Conservation (phyloP, 305 asterid genomes). For the Stenogyne calaminthoides region DNA sequence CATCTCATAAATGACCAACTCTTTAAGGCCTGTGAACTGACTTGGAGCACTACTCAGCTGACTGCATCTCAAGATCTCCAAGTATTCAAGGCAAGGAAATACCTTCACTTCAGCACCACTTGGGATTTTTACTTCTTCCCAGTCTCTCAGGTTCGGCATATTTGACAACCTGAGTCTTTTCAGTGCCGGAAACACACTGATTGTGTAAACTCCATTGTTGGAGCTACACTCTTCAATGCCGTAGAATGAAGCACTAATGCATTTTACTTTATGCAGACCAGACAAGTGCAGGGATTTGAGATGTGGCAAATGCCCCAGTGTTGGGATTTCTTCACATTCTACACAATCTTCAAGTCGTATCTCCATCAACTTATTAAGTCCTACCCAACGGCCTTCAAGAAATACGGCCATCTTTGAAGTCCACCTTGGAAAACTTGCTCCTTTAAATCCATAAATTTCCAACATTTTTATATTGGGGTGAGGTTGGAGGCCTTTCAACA, state of each 20-base stretch:
- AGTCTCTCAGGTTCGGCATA: neutral
- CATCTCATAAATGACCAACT: neutral
- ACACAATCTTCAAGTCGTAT: neutral
- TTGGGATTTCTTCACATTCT: constrained; percentile 12
- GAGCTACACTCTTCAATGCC: neutral
- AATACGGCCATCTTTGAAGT: neutral
- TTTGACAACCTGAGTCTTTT: neutral
- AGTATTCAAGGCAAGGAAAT: neutral
- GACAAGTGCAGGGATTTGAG: neutral
- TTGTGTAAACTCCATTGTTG: neutral
- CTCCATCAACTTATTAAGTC: neutral
- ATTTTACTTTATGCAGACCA: neutral
- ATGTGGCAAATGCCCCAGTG: constrained; percentile 2
- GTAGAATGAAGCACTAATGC: neutral
- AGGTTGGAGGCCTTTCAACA: constrained; percentile 37
- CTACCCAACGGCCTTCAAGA: neutral
- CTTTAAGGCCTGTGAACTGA: neutral
- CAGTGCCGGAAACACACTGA: neutral
- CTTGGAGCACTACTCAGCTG: neutral
- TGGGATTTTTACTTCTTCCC: neutral
- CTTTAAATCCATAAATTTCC: neutral
- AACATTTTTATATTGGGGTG: constrained; percentile 28
- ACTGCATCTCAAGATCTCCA: neutral
- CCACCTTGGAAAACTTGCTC: neutral
- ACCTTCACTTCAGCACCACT: neutral